A percentile compares a stretch with the other conserved stretches of the same genome.
These are phyloP conservation scores for Chamaenerion angustifolium DNA, from an alignment of 345 rosid genomes.

Conservation along the genomic window DNA sequence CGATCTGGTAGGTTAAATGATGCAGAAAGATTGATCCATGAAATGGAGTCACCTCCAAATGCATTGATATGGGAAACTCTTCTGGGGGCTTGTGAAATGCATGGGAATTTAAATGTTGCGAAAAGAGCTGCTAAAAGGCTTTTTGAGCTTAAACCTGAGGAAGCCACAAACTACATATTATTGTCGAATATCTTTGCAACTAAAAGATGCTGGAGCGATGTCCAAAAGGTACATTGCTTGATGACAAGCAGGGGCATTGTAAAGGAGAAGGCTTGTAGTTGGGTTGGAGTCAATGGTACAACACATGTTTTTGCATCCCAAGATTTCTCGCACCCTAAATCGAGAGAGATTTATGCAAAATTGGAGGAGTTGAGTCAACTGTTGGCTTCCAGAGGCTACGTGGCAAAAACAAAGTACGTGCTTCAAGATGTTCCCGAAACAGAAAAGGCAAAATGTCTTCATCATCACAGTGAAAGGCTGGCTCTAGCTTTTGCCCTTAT, in stretches of 20 bases:
- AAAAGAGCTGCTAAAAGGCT: slow-evolving; percentile 5
- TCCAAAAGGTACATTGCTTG: slow-evolving; percentile 4
- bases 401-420: slow-evolving; percentile 1
- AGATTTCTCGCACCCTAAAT: slow-evolving; percentile 5
- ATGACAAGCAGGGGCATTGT: slow-evolving; percentile 4
- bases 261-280: slow-evolving; percentile 8
- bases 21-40: slow-evolving; percentile 3
- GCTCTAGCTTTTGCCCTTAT: slow-evolving; percentile 5
- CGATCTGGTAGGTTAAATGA: slow-evolving; percentile 6
- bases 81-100: slow-evolving; percentile 5
- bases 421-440: slow-evolving; percentile 5
- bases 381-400: background rate
- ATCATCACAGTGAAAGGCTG: slow-evolving; percentile 6
- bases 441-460: slow-evolving; percentile 5
- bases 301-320: slow-evolving; percentile 4
- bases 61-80: slow-evolving; percentile 5
- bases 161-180: slow-evolving; percentile 6
- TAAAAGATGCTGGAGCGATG: background rate
- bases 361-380: slow-evolving; percentile 3
- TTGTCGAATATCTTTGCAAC: slow-evolving; percentile 5
- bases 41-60: slow-evolving; percentile 2
- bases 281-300: slow-evolving; percentile 6
- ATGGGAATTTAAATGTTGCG: slow-evolving; percentile 3
- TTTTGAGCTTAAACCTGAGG: slow-evolving; percentile 7
- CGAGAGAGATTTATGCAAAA: slow-evolving; percentile 2